Percentiles rank a stretch among this genome's conserved stretches.
Conservation (phyloP, 2,329 filamentous ascomycete species). For the Apiospora arundinis region DNA sequence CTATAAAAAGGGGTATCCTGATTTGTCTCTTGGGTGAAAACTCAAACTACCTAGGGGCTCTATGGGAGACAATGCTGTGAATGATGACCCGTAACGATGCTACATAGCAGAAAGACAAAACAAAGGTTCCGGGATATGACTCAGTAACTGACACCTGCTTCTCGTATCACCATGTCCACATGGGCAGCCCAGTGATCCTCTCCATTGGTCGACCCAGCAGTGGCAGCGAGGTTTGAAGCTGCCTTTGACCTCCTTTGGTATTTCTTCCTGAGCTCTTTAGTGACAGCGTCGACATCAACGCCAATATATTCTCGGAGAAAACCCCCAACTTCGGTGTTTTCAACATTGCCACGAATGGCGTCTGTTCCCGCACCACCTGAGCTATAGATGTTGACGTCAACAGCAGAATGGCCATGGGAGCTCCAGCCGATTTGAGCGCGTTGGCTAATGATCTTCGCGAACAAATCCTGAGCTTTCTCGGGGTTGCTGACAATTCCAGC, state of each 20-base stretch:
- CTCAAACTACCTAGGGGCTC: neutral
- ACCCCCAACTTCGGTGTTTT: constrained; percentile 90
- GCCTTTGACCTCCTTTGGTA: constrained; percentile 35
- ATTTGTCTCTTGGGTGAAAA: neutral
- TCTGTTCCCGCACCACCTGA: constrained; percentile 70
- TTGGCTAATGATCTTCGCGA: constrained; percentile 86
- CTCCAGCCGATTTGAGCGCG: constrained; percentile 92
- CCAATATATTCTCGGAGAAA: constrained; percentile 82
- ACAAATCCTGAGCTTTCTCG: constrained; percentile 59
- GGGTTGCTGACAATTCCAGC: constrained; percentile 66
- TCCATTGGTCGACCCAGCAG: neutral
- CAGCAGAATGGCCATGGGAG: constrained; percentile 90
- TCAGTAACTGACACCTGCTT: constrained; percentile 21
- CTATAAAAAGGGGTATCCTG: neutral
- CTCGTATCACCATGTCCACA: constrained; percentile 31
- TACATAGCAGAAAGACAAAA: neutral
- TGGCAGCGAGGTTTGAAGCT: constrained; percentile 16
- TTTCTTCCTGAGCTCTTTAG: constrained; percentile 73
- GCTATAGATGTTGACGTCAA: constrained; percentile 96
- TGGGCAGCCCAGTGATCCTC: constrained; percentile 38
- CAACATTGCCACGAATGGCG: constrained; percentile 80
- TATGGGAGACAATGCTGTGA: neutral
- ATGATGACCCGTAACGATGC: neutral
- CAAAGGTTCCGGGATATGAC: constrained; percentile 6
- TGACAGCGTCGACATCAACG: constrained; percentile 80